phyloP scores from a whole-genome alignment of 345 rosid species.

The Camelina hispida region DNA sequence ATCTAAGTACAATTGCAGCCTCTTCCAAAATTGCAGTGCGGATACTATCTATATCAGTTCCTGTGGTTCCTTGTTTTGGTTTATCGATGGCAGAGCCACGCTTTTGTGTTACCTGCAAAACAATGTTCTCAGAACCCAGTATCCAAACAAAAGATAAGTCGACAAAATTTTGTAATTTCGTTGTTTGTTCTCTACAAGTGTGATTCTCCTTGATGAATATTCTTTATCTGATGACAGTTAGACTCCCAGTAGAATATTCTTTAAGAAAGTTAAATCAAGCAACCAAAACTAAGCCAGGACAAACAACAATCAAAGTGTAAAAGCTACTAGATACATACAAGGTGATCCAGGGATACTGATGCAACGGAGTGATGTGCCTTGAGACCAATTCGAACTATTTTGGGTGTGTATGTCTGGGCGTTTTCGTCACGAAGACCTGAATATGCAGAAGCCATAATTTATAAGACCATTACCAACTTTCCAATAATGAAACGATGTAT shows the following conservation, averaged over 20 bases:
- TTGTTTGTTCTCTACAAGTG: background rate
- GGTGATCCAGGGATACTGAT: conserved; percentile 85
- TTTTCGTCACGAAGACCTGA: conserved; percentile 89
- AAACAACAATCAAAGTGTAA: conserved; percentile 15
- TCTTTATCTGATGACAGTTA: background rate
- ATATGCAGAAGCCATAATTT: conserved; percentile 28
- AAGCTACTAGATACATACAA: conserved; percentile 59
- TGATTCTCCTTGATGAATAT: background rate
- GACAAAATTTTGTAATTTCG: background rate
- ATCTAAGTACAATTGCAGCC: conserved; percentile 75
- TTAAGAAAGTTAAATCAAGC: background rate
- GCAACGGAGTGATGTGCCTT: conserved; percentile 89
- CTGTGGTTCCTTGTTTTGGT: conserved; percentile 70
- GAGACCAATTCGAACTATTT: conserved; percentile 94
- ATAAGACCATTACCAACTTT: conserved; percentile 27
- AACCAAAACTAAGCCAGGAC: conserved; percentile 10
- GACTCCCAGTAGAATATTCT: background rate
- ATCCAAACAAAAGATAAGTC: background rate
- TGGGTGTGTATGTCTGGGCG: conserved; percentile 69
- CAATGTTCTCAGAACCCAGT: conserved; percentile 25
- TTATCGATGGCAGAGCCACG: conserved; percentile 67
- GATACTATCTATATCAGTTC: conserved; percentile 71
- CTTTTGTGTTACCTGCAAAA: conserved; percentile 77
- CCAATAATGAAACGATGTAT: conserved; percentile 1
- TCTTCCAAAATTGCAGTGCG: conserved; percentile 83